Evolutionary conservation across 345 rosid genomes (phyloP), one percentile per base, ranked within the genome.

Genomic region (Syzygium aromaticum): DNA sequence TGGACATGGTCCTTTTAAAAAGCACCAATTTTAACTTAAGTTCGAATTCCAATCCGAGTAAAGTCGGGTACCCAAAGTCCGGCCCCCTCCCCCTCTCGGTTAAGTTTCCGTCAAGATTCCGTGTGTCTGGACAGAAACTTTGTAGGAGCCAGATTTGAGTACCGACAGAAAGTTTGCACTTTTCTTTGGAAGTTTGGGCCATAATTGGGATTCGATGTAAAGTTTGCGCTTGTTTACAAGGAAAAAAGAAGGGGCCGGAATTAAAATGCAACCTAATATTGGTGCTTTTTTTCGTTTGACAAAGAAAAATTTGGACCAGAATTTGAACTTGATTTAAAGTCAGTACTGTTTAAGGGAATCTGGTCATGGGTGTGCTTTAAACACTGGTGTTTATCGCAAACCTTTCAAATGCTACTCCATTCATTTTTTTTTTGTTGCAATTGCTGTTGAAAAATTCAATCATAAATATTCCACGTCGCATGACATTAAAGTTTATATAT

Each of bases 131-230:
- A 1, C 1, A 2, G 5, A 64, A 21, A 64, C 38, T 64, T 30
- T 22, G 30, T 64, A 38, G 3, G 19, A 16, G 6, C 11, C 3
- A 2, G 0, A 67, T 30, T 67, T 17, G 9, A 1, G 4, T 17
- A 30, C 22, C 7, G 0, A 67, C 6, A 0, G 17, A 33, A 33
- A 8, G 0, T 30, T 67, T 30, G 23, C 27, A 3, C 1, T 5
- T 27, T 59, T 59, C 23, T 11, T 51, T 51, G 4, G 43, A 40
- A 40, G 6, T 52, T 52, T 52, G 56, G 6, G 7, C 3, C 3
- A 53, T 3, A 53, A 53, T 53, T 2, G 54, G 16, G 21, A 16
- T 13, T 53, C 8, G 3, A 53, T 17, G 0, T 16, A 15, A 53
- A 54, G 3, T 54, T 21, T 52, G 21, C 5, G 8, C 17, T 15